Evolutionary conservation across 2,329 filamentous ascomycete species (phyloP), one percentile per base, ranked within the genome.

Genomic region (Cyclaneusma minus): DNA sequence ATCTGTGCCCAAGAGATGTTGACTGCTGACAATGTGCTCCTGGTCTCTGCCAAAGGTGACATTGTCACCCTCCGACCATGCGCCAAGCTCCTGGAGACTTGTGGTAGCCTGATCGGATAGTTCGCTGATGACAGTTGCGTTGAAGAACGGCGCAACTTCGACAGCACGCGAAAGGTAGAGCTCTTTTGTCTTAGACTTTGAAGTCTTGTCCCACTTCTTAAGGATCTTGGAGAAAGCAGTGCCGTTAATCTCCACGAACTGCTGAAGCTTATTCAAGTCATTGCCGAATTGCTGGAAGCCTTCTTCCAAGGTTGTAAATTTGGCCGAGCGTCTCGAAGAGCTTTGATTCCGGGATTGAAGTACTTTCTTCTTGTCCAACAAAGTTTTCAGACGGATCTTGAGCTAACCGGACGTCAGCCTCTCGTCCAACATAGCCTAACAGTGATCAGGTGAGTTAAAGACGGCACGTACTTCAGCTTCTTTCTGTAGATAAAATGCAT

Each of bases 201-300:
- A 94, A 2, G 85, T 94, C 67, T 98, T 98, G 56, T 98, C 89
- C 89, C 89, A 98, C 68, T 98, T 98, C 58, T 98, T 98, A 36
- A 98, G 59, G 32, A 98, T 98, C 53, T 98, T 98, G 15, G 87
- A 94, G 50, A 95, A 94, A 10, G 85, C 89, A 2, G 83, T 94
- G 44, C 89, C 87, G 48, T 98, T 98, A 48, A 95, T 81, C 51
- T 95, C 87, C 37, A 98, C 84, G 52, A 95, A 98, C 60, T 95
- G 89, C 60, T 94, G 84, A 10, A 98, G 68, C 55, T 98, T 98
- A 57, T 93, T 93, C 23, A 98, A 57, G 48, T 98, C 89, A 46
- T 81, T 87, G 46, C 85, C 85, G 50, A 98, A 98, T 50, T 95
- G 83, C 42, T 93, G 84, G 45, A 95, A 92, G 8, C 89, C 89